Base-by-base conservation (phyloP, 2,329 filamentous ascomycete genomes). In the Falciphora oryzae region DNA sequence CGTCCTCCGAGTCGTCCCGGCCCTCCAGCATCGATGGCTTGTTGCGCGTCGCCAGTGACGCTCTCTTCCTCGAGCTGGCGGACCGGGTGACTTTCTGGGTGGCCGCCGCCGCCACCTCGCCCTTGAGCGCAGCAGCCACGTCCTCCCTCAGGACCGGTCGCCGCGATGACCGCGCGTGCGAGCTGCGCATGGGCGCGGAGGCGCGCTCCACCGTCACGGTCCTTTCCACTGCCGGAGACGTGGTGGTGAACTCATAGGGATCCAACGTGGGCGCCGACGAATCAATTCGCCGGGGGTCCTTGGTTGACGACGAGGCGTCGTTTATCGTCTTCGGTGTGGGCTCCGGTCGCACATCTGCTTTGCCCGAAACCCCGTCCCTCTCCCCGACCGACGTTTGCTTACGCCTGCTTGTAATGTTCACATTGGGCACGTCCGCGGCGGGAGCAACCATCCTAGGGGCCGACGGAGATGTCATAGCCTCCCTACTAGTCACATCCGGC, bases 201-300 rank as follows among this genome's bases (percentile, higher is more conserved):
- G 57, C 25, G 31, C 59, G 31, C 64, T 58, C 64, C 66, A 28
- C 50, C n/a, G 62, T 22, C 29, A 18, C 56, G 4, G 32, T 59
- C 25, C 25, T 29, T 14, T 53, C 58, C 11, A 18, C 57, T 10
- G 64, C 67, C 1, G 81, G 81, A 6, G 83, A 83, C 3, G 80
- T 79, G 65, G 75, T 77, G 8, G 77, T 77, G 67, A 87, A 85
- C 64, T 86, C 83, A 67, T 87, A 86, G 8, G 85, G 76, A 68
- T 87, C 84, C 18, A 62, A n/a, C 4, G 35, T 38, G 3, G 38
- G 35, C 2, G 31, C 28, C 14, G n/a, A 27, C 50, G 18, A 35
- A 22, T 22, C 8, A 7, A 29, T 59, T 8, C 6, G 38, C 28
- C 27, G 31, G 56, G 18, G 25, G 8, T 56, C 27, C 22, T 38